Percentiles rank a stretch among this genome's conserved stretches.
Evolutionary conservation across 208 protist species (phyloP).

Genomic region (Wallacemonas sp.): DNA sequence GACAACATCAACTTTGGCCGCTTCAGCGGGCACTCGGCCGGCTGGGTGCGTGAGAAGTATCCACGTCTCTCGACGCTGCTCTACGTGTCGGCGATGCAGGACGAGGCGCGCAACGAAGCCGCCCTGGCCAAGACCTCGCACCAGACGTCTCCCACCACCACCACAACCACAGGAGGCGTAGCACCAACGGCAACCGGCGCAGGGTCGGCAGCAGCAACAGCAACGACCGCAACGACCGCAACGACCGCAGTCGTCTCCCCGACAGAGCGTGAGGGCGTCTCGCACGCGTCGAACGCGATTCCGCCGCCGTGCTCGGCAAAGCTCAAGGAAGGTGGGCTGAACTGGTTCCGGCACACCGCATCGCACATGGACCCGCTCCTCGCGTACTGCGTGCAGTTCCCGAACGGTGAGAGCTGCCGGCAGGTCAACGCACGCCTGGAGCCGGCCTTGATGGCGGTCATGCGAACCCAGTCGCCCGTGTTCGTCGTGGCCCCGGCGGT

Average conservation of each 20-base stretch:
- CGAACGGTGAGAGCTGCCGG: constrained; percentile 83
- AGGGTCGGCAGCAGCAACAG: no score
- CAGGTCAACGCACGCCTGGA: constrained; percentile 89
- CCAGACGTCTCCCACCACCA: neutral
- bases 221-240: no score
- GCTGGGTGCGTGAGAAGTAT: constrained; percentile 67
- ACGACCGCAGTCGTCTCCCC: no score
- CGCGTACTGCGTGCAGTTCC: constrained; percentile 80
- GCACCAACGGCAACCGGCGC: no score
- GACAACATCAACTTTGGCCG: constrained; percentile 89
- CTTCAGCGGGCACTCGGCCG: constrained; percentile 62
- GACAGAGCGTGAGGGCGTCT: neutral
- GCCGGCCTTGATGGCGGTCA: constrained; percentile 83
- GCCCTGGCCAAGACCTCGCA: neutral
- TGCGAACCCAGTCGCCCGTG: constrained; percentile 76
- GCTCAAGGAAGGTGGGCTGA: constrained; percentile 32
- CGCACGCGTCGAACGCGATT: neutral
- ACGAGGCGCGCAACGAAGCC: constrained; percentile 12
- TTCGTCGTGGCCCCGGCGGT: constrained; percentile 73
- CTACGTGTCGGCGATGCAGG: constrained; percentile 30
- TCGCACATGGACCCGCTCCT: constrained; percentile 51
- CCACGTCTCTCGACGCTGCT: constrained; percentile 60
- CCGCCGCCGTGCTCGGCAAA: constrained; percentile 43
- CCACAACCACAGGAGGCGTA: no score
- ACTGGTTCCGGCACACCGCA: constrained; percentile 46